Base-by-base conservation (phyloP, 257 asterid genomes). In the Nicotiana benthamiana region DNA sequence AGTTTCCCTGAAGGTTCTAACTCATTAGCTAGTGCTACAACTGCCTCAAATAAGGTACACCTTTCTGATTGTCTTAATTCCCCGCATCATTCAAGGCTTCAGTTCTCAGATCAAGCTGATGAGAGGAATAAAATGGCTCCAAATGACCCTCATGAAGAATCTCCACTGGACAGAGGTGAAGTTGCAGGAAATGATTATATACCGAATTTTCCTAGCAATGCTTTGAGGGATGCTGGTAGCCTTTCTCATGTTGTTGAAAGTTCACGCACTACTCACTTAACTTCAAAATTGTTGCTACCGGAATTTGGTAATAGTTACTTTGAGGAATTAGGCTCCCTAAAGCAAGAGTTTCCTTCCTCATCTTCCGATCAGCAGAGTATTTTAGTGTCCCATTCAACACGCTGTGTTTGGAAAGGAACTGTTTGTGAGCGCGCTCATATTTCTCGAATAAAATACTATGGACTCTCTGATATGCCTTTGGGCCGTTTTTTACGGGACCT, bases 331-430 rank as follows among this genome's bases (percentile, higher is more conserved):
- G 84, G 81, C 75, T 80, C 91, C 86, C 54, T 72, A 24, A 90
- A 90, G 83, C 97, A 93, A 86, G 97, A 89, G 64, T 88, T 91
- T 86, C 96, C 93, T 52, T 95, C 99, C 51, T 88, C 97, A 81
- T 97, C 97, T 32, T 90, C 99, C 27, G 97, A 93, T 82, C 94
- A 90, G 83, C 97, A 91, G 85, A 93, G 97, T 89, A 95, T 95
- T 86, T 82, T 95, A 82, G 99, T 93, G 62, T 90, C 97, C 77
- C 85, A 92, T 79, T 95, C 97, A 53, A 91, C 98, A 1, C 88
- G 97, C 80, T 92, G 98, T 81, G 93, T 95, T 75, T 89, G 97
- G 99, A 93, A 95, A 81, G 99, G 98, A 77, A 92, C 96, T 57
- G 97, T 93, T 68, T 95, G 99, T 77, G 97, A 95, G 88, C 92